phyloP scores from a whole-genome alignment of 108 stramenopile genomes.

The Stephanodiscus triporus region DNA sequence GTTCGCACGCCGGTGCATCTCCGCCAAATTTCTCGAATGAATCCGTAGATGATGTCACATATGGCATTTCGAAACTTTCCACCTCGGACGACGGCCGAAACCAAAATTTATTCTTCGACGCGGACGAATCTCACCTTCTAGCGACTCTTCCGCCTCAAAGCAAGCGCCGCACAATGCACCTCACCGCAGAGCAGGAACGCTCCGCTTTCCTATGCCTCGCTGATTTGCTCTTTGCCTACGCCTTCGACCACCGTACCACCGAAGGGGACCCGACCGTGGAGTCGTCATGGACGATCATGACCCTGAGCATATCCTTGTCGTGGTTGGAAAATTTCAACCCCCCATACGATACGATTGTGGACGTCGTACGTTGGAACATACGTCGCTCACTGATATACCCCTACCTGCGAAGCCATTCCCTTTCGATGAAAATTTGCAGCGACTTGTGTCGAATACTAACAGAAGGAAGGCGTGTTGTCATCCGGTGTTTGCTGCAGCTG shows the following conservation, averaged over 20 bases:
- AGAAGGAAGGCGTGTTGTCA: slow-evolving; percentile 54
- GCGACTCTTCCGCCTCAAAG: slow-evolving; percentile 58
- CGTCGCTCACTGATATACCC: slow-evolving; percentile 89
- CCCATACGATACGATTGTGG: slow-evolving; percentile 38
- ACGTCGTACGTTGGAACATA: slow-evolving; percentile 53
- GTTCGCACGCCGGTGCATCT: background rate
- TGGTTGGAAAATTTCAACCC: slow-evolving; percentile 78
- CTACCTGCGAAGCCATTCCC: slow-evolving; percentile 78
- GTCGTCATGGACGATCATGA: slow-evolving; percentile 91
- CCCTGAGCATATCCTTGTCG: slow-evolving; percentile 74
- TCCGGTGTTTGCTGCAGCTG: slow-evolving; percentile 81
- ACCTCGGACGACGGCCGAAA: background rate
- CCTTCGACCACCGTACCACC: slow-evolving; percentile 91
- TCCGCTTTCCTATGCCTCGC: slow-evolving; percentile 56
- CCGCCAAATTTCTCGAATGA: slow-evolving; percentile 3
- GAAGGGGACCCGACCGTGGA: slow-evolving; percentile 91
- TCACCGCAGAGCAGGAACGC: slow-evolving; percentile 30
- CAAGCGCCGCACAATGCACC: slow-evolving; percentile 2
- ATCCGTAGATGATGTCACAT: slow-evolving; percentile 1
- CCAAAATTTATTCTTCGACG: slow-evolving; percentile 46
- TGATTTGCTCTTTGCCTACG: slow-evolving; percentile 89
- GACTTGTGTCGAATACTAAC: slow-evolving; percentile 66
- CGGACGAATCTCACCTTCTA: slow-evolving; percentile 69
- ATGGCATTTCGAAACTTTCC: background rate
- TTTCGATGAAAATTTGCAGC: slow-evolving; percentile 41